These are phyloP conservation scores for Sindora glabra DNA, from an alignment of 306 rosid species.

Conservation along the genomic window DNA sequence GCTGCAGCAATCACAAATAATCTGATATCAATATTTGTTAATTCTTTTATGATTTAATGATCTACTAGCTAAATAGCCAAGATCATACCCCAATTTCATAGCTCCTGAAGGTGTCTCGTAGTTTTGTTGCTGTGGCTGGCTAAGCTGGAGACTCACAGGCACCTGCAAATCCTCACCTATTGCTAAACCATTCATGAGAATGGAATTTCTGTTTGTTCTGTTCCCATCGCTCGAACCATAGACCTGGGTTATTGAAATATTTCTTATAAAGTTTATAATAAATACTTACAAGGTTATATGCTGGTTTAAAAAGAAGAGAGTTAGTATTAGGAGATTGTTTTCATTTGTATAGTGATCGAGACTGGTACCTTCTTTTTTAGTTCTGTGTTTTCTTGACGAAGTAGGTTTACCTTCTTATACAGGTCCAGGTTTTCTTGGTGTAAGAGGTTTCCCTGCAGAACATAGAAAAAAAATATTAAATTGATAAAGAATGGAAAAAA, in stretches of 20 bases:
- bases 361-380: conserved; percentile 35
- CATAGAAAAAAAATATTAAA: not conserved
- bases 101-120: conserved; percentile 29
- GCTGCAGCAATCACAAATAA: conserved; percentile 23
- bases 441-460: conserved; percentile 44
- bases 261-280: conserved; percentile 15
- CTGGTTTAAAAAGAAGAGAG: not conserved
- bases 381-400: conserved; percentile 48
- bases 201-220: conserved; percentile 21
- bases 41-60: not conserved
- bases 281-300: not conserved
- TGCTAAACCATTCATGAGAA: conserved; percentile 29
- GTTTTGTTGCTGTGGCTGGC: conserved; percentile 52
- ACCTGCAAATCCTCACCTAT: conserved; percentile 36
- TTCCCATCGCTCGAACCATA: conserved; percentile 39
- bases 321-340: not conserved
- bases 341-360: not conserved
- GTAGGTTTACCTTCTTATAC: conserved; percentile 44
- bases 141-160: conserved; percentile 56
- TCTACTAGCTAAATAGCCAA: not conserved
- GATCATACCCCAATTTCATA: conserved; percentile 46
- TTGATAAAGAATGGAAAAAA: not conserved
- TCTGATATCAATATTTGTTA: conserved; percentile 11
- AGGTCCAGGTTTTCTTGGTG: conserved; percentile 50
- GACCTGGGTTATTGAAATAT: conserved; percentile 33